Evolutionary conservation across 1,139 yeast species (phyloP).

Genomic region (Diutina scorzettiae): DNA sequence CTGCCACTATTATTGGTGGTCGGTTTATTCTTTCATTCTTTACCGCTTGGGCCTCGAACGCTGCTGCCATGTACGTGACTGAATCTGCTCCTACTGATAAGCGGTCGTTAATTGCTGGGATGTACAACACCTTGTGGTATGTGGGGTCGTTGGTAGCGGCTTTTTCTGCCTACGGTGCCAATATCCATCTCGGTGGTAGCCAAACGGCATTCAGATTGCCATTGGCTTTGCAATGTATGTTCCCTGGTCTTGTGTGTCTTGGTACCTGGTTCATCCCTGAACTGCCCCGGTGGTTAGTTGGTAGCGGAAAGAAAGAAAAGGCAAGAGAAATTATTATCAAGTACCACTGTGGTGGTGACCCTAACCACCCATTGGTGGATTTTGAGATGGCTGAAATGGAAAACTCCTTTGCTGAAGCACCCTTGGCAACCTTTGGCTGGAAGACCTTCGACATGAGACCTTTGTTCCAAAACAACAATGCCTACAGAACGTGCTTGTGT

Average conservation of each 20-base stretch:
- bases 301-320: constrained; percentile 21
- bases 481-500: background rate
- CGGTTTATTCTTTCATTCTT: background rate
- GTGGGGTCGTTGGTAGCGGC: background rate
- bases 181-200: constrained; percentile 7
- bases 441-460: background rate
- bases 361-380: background rate
- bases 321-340: constrained; percentile 20
- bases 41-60: background rate
- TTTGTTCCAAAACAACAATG: background rate
- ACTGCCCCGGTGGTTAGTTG: constrained; percentile 16
- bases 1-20: background rate
- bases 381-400: background rate
- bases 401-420: background rate
- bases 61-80: background rate
- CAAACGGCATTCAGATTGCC: background rate
- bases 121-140: constrained; percentile 2
- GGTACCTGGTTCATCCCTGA: background rate
- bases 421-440: background rate
- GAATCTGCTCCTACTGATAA: background rate
- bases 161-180: background rate
- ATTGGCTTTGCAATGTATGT: background rate
- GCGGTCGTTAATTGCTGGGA: constrained; percentile 12
- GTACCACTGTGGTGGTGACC: constrained; percentile 4
- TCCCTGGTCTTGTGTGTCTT: background rate